Conservation (phyloP, 176 grass and related monocot species). For the Musa troglodytarum region DNA sequence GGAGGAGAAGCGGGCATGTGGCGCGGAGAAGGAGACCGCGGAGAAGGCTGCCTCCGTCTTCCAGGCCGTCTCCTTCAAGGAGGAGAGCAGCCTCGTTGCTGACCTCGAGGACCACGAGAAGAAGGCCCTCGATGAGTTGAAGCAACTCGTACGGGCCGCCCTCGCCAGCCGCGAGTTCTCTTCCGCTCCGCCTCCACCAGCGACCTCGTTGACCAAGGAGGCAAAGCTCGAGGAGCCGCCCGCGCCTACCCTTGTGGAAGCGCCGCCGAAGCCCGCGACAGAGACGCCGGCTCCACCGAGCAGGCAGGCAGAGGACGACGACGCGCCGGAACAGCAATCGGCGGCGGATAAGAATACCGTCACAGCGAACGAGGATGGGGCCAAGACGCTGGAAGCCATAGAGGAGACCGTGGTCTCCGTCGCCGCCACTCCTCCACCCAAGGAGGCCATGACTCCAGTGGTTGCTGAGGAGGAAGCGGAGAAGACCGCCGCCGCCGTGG, state of each 20-base stretch:
- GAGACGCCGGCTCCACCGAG: slow-evolving; percentile 17
- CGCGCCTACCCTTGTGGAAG: slow-evolving; percentile 22
- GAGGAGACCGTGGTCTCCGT: slow-evolving; percentile 43
- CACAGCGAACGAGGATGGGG: slow-evolving; percentile 36
- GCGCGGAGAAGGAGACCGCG: slow-evolving; percentile 21
- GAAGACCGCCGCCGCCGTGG: slow-evolving; percentile 4
- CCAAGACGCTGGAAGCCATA: slow-evolving; percentile 47
- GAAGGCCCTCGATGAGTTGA: slow-evolving; percentile 84
- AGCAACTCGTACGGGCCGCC: slow-evolving; percentile 52
- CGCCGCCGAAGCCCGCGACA: slow-evolving; percentile 1
- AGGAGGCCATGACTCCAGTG: slow-evolving; percentile 15
- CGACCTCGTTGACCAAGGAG: background rate
- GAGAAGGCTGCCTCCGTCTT: slow-evolving; percentile 16
- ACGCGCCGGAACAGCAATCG: slow-evolving; percentile 14
- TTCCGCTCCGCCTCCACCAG: slow-evolving; percentile 26
- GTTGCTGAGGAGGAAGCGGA: slow-evolving; percentile 9
- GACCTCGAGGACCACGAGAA: slow-evolving; percentile 68
- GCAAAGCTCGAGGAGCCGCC: slow-evolving; percentile 19
- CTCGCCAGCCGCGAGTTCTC: slow-evolving; percentile 67
- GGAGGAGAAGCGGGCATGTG: slow-evolving; percentile 19
- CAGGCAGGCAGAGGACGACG: background rate
- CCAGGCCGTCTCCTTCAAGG: slow-evolving; percentile 56
- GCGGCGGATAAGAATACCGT: slow-evolving; percentile 44
- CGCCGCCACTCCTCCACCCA: slow-evolving; percentile 9
- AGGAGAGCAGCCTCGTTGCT: slow-evolving; percentile 72